Evolutionary conservation across 805 yeast genomes (phyloP), one percentile per base, ranked within the genome.

Genomic region (Myxozyma sirexii): DNA sequence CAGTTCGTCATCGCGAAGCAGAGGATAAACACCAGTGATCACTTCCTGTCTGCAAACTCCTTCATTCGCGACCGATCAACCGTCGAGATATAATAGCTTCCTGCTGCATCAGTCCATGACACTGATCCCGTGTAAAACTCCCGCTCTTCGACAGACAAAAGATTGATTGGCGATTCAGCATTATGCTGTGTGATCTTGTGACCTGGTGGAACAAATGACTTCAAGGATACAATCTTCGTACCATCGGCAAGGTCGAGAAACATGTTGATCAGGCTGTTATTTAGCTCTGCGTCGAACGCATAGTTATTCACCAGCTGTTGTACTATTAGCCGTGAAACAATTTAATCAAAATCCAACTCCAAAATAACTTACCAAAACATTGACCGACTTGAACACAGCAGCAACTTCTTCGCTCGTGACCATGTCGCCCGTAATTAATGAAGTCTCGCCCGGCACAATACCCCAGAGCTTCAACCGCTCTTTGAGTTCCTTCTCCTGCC

Each of bases 31-130:
- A 26, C 10, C 31, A 10, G 2, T 19, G 19, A 19, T 23, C 38
- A 46, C 50, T 29, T n/a, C n/a, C n/a, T 19, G 29, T 19, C 43
- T n/a, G 56, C 48, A 37, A 60, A 67, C 56, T 53, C 24, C 53
- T 50, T 27, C 35, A 71, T 48, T 35, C 69, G 49, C 10, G 69
- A 66, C 35, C 77, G 63, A 56, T 79, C 76, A 3, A 89, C 88
- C 8, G 90, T 85, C 15, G 94, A 83, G 6, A 92, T 82, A 71
- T 82, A 92, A 72, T 88, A 91, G 8, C 83, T 84, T 56, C 90
- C 90, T 49, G 88, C 90, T 4, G 86, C 84, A 62, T 77, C 78
- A 0, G 97, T 90, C 97, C 97, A 91, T 48, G 96, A 87, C 7
- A 92, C 97, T 44, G 91, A 83, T 56, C 85, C 83, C 55, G 82